Base-by-base conservation (phyloP, 257 asterid species). In the Penstemon davidsonii region DNA sequence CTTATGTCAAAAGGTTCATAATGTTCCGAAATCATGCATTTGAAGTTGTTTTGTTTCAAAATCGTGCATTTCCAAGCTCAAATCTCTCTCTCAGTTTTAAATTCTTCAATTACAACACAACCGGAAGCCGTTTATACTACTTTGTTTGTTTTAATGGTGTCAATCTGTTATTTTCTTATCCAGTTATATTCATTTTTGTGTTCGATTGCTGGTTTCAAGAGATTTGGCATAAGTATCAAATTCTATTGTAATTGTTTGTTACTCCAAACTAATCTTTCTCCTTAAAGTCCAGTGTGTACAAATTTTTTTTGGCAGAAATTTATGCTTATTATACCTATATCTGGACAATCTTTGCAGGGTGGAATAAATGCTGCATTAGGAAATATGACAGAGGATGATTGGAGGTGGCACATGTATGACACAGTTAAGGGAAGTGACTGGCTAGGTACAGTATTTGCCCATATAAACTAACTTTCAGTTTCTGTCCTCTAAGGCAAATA, bases 321-420 rank as follows among this genome's bases (percentile, higher is more conserved):
- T 39, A 46, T 10, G 60, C 12, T 52, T 78, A 62, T 65, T 18
- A 70, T 52, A 12, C 66, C 25, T 54, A 33, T 61, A 45, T 4
- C 12, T 70, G 40, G 8, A n/a, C 18, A 47, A 37, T 52, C 58
- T 15, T 76, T 66, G 63, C 77, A 93, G 99, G 97, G 99, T 45
- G 99, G 99, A 39, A 90, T 93, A 75, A 93, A 93, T 81, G 99
- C 99, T 71, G 99, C 99, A 8, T 62, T 93, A 67, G 97, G 99
- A 73, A 93, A 93, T 78, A 93, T 93, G 99, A 45, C 89, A 0
- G 97, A 93, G 82, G 99, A 93, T 79, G 97, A 93, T 79, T 93
- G 99, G 99, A 85, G 99, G 82, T 93, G 99, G 99, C 97, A 90
- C 84, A 90, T 93, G 99, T 93, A 93, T 75, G 99, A 90, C 72